Base-by-base conservation (phyloP, 2,329 filamentous ascomycete genomes). In the Cadophora sp. region DNA sequence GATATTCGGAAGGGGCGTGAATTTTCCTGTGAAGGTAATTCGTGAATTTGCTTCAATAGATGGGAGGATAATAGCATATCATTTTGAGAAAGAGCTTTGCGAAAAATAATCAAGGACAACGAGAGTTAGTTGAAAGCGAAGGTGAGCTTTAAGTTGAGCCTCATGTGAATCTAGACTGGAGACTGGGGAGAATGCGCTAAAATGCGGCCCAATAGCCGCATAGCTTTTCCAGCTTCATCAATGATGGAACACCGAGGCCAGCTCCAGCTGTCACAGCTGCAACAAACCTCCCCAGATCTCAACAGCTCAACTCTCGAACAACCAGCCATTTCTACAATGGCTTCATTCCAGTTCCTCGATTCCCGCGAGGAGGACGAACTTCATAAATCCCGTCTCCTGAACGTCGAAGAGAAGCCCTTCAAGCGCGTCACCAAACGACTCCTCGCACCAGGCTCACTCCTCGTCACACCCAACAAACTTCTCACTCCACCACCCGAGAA, bases 321-420 rank as follows among this genome's bases (percentile, higher is more conserved):
- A 53, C 47, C 20, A 41, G 3, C 30, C 20, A 41, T 1, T 8
- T 53, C 11, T 59, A 60, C 79, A 58, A 88, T 88, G 86, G 77
- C 82, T 62, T 80, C 77, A 3, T 94, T 90, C 83, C 84, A 86
- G 53, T 82, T 94, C 58, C 83, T 96, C 59, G 90, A 93, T 64
- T 90, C 91, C 72, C 84, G 86, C 70, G 91, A 93, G 71, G 91
- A 94, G 81, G 90, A 93, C 78, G 90, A 93, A 70, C 89, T 97
- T 45, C 95, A 97, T 82, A 95, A 94, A 76, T 86, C 87, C 36
- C 92, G 95, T 50, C 90, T 97, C 4, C 86, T 97, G 45, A 92
- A 92, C 70, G 91, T 97, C 68, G 95, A 98, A 82, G 93, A 97
- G 77, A 94, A 94, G 66, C 93, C 94, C 0, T 97, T 97, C 82